Conservation (phyloP, 2,329 filamentous ascomycete species). For the Verruconis gallopava region DNA sequence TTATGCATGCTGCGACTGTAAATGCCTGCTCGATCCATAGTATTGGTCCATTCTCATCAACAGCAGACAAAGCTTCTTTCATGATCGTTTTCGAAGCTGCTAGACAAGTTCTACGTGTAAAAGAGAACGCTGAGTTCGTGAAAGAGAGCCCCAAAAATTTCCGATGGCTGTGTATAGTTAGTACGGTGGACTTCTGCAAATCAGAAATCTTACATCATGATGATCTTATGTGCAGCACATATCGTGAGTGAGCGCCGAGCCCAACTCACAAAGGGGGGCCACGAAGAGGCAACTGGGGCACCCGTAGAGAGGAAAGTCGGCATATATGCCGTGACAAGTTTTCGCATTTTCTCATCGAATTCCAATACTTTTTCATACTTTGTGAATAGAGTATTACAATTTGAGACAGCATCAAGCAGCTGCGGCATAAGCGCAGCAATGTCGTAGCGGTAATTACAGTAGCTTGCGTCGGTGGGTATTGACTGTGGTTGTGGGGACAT, state of each 20-base stretch:
- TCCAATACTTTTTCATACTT: slow-evolving; percentile 29
- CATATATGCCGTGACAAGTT: slow-evolving; percentile 20
- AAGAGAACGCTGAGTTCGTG: slow-evolving; percentile 28
- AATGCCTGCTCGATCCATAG: slow-evolving; percentile 33
- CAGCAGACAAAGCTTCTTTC: slow-evolving; percentile 22
- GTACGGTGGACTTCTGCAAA: neutral
- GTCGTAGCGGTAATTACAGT: slow-evolving; percentile 25
- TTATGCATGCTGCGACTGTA: slow-evolving; percentile 27
- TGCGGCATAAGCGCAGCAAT: slow-evolving; percentile 26
- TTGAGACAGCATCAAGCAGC: slow-evolving; percentile 26
- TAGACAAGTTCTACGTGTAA: slow-evolving; percentile 30
- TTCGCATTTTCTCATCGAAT: slow-evolving; percentile 27
- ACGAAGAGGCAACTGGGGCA: slow-evolving; percentile 21
- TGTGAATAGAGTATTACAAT: slow-evolving; percentile 24
- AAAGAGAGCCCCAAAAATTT: slow-evolving; percentile 31
- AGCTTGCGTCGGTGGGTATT: slow-evolving; percentile 22
- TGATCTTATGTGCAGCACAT: slow-evolving; percentile 31
- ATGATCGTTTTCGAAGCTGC: slow-evolving; percentile 29
- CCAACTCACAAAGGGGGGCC: slow-evolving; percentile 30
- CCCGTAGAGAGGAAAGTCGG: slow-evolving; percentile 24
- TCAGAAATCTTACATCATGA: slow-evolving; percentile 23
- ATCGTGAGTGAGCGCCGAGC: slow-evolving; percentile 26
- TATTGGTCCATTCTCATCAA: slow-evolving; percentile 26
- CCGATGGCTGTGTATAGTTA: slow-evolving; percentile 17
- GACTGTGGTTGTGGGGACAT: slow-evolving; percentile 14